Evolutionary conservation across 192 early-diverging fungal species (phyloP), one percentile per base, ranked within the genome.

Genomic region (Linderina pennispora): DNA sequence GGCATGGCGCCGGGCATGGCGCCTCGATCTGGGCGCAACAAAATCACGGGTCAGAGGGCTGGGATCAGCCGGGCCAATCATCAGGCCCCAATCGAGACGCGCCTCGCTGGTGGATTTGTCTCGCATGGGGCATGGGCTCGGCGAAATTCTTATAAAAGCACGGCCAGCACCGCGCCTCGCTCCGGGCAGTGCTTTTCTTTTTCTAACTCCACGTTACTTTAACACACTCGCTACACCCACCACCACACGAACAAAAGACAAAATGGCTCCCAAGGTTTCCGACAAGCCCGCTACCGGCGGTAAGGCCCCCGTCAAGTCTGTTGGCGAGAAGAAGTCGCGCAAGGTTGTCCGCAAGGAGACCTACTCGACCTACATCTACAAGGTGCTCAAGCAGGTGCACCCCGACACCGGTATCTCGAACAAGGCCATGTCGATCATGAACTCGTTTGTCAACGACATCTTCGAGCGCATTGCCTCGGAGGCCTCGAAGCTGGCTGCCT

Each of bases 391-490:
- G 78, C 92, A 95, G 74, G 91, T 94, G 47, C 91, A 96, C 80
- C 92, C 92, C 48, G 91, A 94, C 64, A 92, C 89, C 23, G 90
- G 92, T 74, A 91, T 96, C 76, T 94, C 91, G 52, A 91, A 91
- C 85, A 92, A 91, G 79, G 90, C 92, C 75, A 96, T 96, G 92
- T 88, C 86, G 24, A 92, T 91, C 75, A 78, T 90, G 64, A 94
- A 95, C 88, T 92, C 90, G 28, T 95, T 94, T 63, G 91, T 95
- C 47, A 88, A 92, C 76, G 92, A 94, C 76, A 96, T 96, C 70
- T 96, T 94, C 66, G 92, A 94, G 77, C 88, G 90, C 57, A 91
- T 94, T 44, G 91, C 92, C 45, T 60, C 66, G 32, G 85, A 86
- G 65, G 85, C 87, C 32, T 84, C 84, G 62, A 84, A 88, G 78